Conservation (phyloP, 108 stramenopile species). For the Cyclostephanos invisitatus region DNA sequence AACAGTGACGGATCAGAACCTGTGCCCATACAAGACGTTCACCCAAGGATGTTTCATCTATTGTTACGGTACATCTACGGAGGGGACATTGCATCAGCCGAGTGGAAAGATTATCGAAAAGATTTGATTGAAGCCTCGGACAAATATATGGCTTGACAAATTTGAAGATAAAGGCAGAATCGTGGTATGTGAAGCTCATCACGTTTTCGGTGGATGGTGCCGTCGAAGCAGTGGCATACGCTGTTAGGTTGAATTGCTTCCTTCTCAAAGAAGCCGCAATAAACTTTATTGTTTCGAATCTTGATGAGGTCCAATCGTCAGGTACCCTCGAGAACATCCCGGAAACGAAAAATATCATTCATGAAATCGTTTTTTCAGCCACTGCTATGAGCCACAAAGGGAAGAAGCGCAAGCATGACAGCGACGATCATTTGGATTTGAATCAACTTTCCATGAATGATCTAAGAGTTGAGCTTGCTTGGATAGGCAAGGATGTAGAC, state of each 20-base stretch:
- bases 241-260: conserved; percentile 19
- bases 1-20: conserved; percentile 7
- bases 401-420: neutral
- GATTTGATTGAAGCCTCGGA: conserved; percentile 35
- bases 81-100: conserved; percentile 2
- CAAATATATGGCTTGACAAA: conserved; percentile 21
- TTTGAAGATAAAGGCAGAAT: conserved; percentile 34
- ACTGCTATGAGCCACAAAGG: neutral
- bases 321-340: neutral
- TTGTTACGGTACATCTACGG: conserved; percentile 29
- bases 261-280: conserved; percentile 25
- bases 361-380: neutral
- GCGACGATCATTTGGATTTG: neutral
- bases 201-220: conserved; percentile 14
- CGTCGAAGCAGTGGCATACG: conserved; percentile 19
- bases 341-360: neutral
- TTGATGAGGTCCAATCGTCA: conserved; percentile 13
- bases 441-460: neutral
- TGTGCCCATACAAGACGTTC: conserved; percentile 18
- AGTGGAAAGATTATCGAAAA: conserved; percentile 17
- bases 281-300: conserved; percentile 21
- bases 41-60: conserved; percentile 20
- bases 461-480: neutral
- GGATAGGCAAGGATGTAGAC: neutral
- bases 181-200: conserved; percentile 7